phyloP scores from a whole-genome alignment of 129 eudicot species.

The Artemisia annua region DNA sequence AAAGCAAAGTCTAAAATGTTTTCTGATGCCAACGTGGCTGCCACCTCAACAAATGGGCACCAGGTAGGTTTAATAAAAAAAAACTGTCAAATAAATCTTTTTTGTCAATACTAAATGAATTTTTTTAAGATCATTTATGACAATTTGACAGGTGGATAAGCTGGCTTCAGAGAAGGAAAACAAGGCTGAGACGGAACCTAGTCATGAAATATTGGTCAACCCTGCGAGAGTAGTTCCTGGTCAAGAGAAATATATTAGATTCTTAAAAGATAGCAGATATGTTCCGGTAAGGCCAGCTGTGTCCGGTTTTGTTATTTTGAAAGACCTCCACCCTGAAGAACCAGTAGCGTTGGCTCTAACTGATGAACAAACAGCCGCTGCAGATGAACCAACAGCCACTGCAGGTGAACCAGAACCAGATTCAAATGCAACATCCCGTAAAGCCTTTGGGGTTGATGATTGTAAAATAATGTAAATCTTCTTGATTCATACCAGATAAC shows the following conservation, averaged over 20 bases:
- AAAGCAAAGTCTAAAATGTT: slow-evolving; percentile 59
- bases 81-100: no score
- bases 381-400: slow-evolving; percentile 46
- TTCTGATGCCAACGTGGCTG: slow-evolving; percentile 31
- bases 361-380: slow-evolving; percentile 53
- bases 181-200: slow-evolving; percentile 74
- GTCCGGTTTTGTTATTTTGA: slow-evolving; percentile 86
- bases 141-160: slow-evolving; percentile 54
- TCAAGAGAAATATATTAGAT: slow-evolving; percentile 80
- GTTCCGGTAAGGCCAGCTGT: slow-evolving; percentile 72
- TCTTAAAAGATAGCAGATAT: slow-evolving; percentile 75
- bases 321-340: slow-evolving; percentile 63
- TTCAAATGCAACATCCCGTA: no score
- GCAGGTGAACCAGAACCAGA: no score
- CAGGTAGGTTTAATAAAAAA: no score
- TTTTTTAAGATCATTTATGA: background rate
- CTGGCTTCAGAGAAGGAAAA: slow-evolving; percentile 64
- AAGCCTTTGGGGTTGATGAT: no score
- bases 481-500: no score
- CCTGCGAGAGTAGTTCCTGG: slow-evolving; percentile 93
- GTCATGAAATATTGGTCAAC: slow-evolving; percentile 63
- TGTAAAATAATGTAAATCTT: no score
- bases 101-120: background rate
- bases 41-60: slow-evolving; percentile 13
- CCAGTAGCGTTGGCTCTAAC: slow-evolving; percentile 81